phyloP scores from a whole-genome alignment of 805 yeast genomes.

The Candida nitratophila region DNA sequence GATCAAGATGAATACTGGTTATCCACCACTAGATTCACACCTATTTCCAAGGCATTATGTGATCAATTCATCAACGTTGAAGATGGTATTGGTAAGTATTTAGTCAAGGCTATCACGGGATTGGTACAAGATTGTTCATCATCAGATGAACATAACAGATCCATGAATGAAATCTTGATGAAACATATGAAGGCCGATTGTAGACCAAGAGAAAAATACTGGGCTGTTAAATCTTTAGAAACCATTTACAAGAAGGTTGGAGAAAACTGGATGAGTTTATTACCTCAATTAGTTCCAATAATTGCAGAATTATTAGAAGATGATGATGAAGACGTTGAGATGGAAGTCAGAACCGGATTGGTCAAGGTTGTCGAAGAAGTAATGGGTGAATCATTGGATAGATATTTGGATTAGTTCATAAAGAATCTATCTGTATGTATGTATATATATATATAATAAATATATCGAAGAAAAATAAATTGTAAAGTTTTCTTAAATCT shows the following conservation, averaged over 20 bases:
- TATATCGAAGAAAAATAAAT: neutral
- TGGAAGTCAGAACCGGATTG: constrained; percentile 83
- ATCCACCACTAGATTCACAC: constrained; percentile 74
- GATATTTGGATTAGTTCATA: constrained; percentile 53
- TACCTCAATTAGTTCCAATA: constrained; percentile 92
- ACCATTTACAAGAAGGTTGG: constrained; percentile 85
- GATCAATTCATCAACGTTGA: constrained; percentile 64
- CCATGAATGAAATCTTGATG: constrained; percentile 55
- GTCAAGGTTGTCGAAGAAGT: constrained; percentile 89
- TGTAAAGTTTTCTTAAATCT: neutral
- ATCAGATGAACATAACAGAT: constrained; percentile 64
- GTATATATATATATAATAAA: neutral
- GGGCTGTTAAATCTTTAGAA: constrained; percentile 79
- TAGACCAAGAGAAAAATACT: constrained; percentile 52
- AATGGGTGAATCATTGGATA: constrained; percentile 90
- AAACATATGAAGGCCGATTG: constrained; percentile 62
- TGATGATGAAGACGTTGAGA: constrained; percentile 88
- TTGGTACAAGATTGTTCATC: constrained; percentile 61
- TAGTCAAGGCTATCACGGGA: constrained; percentile 74
- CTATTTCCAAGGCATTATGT: constrained; percentile 55
- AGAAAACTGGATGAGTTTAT: constrained; percentile 83
- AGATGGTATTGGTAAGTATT: constrained; percentile 65
- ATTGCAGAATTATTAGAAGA: constrained; percentile 95
- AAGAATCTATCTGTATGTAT: too few species aligned
- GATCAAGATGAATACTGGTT: constrained; percentile 97